Percentiles rank a stretch among this genome's conserved stretches.
Conservation (phyloP, 139 green algal genomes). For the Chlorella vulgaris region DNA sequence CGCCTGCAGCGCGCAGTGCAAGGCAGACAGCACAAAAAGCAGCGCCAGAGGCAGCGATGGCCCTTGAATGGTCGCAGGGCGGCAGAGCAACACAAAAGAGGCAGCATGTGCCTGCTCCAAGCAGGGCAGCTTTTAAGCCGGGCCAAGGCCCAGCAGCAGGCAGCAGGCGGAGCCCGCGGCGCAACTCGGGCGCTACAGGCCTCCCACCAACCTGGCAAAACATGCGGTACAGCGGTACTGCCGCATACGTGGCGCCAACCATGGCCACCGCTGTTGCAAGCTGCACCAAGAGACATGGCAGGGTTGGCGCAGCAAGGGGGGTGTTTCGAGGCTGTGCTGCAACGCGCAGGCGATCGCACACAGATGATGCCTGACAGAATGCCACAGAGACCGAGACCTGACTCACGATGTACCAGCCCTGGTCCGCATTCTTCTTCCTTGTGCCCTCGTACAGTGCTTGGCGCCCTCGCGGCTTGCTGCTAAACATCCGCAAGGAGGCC, state of each 20-base stretch:
- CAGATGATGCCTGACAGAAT: not conserved
- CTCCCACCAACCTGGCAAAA: conserved; percentile 41
- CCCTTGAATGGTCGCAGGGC: too few relatives aligned
- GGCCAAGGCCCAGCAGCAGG: not conserved
- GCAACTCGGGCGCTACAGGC: not conserved
- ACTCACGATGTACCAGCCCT: conserved; percentile 51
- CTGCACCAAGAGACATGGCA: conserved; percentile 35
- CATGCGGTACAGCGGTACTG: conserved; percentile 91
- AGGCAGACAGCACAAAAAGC: too few relatives aligned
- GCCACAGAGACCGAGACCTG: not conserved
- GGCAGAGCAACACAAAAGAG: not conserved
- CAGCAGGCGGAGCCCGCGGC: not conserved
- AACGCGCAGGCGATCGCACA: not conserved
- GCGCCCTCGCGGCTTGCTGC: not conserved
- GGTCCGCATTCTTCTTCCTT: conserved; percentile 26
- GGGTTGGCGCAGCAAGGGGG: not conserved
- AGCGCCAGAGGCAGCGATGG: too few relatives aligned
- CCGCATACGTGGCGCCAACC: conserved; percentile 92
- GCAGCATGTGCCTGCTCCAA: not conserved
- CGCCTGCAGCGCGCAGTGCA: conserved; percentile 55
- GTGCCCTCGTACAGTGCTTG: not conserved
- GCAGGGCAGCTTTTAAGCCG: not conserved
- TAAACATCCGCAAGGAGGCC: conserved; percentile 20
- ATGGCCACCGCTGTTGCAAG: conserved; percentile 85
- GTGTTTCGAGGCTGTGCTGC: not conserved